A percentile compares a stretch with the other conserved stretches of the same genome.
Conservation (phyloP, 176 grass and related monocot species). For the Eleusine indica region DNA sequence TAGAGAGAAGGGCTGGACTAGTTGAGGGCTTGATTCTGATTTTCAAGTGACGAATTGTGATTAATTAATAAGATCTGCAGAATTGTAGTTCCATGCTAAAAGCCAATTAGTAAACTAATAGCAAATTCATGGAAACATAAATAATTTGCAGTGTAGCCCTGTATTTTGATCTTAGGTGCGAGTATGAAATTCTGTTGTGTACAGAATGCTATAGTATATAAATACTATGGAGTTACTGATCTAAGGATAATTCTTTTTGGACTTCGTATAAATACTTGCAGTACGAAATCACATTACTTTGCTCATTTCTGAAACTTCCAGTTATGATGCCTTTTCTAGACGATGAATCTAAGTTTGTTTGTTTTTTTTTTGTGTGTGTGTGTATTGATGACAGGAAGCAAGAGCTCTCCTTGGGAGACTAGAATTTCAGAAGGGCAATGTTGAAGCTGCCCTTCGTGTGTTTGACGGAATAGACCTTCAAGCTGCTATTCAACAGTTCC, state of each 20-base stretch:
- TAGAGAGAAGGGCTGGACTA: background rate
- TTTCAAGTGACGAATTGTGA: background rate
- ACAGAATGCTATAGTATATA: background rate
- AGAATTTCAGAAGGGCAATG: slow-evolving; percentile 93
- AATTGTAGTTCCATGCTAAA: background rate
- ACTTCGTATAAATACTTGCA: background rate
- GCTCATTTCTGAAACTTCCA: background rate
- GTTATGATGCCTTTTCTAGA: background rate
- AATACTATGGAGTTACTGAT: background rate
- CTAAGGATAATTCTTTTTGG: background rate
- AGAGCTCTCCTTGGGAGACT: slow-evolving; percentile 84
- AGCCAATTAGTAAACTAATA: background rate
- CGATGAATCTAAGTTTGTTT: background rate
- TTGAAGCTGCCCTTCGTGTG: slow-evolving; percentile 83
- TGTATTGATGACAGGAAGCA: slow-evolving; percentile 59
- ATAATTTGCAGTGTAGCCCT: background rate
- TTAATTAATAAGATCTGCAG: background rate
- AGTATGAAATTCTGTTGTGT: background rate
- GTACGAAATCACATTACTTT: background rate
- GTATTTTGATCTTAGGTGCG: background rate
- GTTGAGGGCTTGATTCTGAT: background rate
- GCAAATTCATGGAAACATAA: background rate
- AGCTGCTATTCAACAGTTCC: slow-evolving; percentile 75
- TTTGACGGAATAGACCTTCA: slow-evolving; percentile 95
- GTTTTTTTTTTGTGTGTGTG: background rate